These are phyloP conservation scores for Solanum tarijense DNA, from an alignment of 257 asterid species.

Conservation along the genomic window DNA sequence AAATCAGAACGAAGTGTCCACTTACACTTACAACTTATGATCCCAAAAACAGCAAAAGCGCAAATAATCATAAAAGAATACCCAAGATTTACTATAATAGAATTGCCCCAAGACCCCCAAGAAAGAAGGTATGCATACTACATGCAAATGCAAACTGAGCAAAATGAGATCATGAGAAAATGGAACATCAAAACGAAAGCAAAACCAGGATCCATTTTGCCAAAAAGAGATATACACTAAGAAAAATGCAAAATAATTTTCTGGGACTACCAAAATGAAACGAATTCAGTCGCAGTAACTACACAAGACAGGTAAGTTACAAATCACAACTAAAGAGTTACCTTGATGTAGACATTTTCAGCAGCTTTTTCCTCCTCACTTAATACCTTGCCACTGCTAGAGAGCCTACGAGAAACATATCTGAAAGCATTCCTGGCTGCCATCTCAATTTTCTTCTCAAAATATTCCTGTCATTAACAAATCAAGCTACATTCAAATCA, in stretches of 20 bases:
- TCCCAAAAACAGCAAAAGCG: not conserved
- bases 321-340: conserved; percentile 5
- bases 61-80: not conserved
- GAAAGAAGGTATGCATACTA: not conserved
- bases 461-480: conserved; percentile 19
- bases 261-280: conserved; percentile 1
- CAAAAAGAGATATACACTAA: not conserved
- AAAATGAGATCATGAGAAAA: not conserved
- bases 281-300: not conserved
- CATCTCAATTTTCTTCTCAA: conserved; percentile 25
- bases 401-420: conserved; percentile 61
- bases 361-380: conserved; percentile 99
- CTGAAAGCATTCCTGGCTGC: conserved; percentile 67
- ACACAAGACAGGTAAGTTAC: not conserved
- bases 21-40: not conserved
- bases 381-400: conserved; percentile 63
- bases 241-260: not conserved
- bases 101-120: not conserved
- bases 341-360: conserved; percentile 91
- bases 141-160: not conserved
- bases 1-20: not conserved
- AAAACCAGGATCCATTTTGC: not conserved
- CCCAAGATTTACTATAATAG: not conserved
- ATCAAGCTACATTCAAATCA: not conserved
- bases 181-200: not conserved